Evolutionary conservation across 2,329 filamentous ascomycete species (phyloP).

Genomic region (Claviceps africana): DNA sequence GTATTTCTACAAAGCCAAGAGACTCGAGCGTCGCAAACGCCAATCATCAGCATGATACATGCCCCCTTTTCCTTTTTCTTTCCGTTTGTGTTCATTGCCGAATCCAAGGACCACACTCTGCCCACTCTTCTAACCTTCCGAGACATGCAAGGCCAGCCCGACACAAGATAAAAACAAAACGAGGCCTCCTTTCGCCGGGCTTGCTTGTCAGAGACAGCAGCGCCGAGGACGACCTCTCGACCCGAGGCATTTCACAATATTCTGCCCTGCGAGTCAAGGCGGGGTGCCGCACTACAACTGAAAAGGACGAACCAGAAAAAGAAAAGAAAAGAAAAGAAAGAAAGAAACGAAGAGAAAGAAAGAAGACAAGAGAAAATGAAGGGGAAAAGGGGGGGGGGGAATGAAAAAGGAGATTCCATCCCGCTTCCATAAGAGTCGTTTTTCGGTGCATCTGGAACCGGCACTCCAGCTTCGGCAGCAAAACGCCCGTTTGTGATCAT

Average conservation of each 20-base stretch:
- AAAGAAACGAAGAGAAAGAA: background rate
- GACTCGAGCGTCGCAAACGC: background rate
- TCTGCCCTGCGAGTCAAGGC: conserved; percentile 28
- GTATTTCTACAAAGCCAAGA: background rate
- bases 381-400: too few species aligned
- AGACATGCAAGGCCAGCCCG: background rate
- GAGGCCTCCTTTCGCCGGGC: background rate
- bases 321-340: background rate
- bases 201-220: background rate
- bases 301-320: background rate
- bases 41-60: background rate
- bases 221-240: background rate
- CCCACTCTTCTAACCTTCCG: background rate
- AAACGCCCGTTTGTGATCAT: background rate
- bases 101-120: background rate
- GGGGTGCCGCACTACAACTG: background rate
- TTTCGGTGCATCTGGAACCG: background rate
- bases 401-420: too few species aligned
- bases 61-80: too few species aligned
- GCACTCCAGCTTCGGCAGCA: background rate
- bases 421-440: background rate
- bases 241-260: conserved; percentile 49
- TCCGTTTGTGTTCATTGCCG: background rate
- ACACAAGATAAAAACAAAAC: background rate
- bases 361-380: too few species aligned